phyloP scores from a whole-genome alignment of 371 early-diverging fungal species.

The Phascolomyces articulosus region DNA sequence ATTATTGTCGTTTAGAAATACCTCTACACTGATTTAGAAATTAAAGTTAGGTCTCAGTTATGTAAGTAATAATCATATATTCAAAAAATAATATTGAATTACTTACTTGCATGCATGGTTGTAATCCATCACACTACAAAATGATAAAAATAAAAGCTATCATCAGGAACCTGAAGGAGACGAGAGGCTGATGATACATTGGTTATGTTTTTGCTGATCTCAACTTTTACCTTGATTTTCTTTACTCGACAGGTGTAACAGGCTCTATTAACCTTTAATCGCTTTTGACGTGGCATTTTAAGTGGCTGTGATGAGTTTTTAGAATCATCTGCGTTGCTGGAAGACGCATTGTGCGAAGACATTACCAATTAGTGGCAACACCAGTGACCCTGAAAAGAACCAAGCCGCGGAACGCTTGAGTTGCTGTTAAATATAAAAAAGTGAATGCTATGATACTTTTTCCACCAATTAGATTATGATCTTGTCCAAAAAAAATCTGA shows the following conservation, averaged over 20 bases:
- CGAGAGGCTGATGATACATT: too few relatives aligned
- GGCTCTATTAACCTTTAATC: conserved; percentile 48
- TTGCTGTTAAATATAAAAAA: background rate
- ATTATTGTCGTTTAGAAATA: background rate
- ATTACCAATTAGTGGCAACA: conserved; percentile 6
- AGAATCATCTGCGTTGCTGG: conserved; percentile 8
- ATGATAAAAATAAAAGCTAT: background rate
- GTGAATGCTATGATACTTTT: background rate
- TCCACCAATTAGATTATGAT: too few relatives aligned
- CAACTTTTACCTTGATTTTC: conserved; percentile 47
- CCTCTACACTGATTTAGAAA: conserved; percentile 6
- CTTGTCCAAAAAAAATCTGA: too few relatives aligned
- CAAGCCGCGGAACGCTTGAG: background rate
- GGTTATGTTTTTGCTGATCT: background rate
- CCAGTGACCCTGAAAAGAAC: conserved; percentile 1
- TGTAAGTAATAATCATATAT: too few relatives aligned
- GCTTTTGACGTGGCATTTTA: conserved; percentile 31
- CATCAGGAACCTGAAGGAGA: background rate
- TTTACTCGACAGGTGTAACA: conserved; percentile 53
- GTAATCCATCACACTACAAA: conserved; percentile 54
- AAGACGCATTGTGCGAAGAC: conserved; percentile 4
- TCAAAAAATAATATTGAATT: too few relatives aligned
- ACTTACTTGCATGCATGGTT: conserved; percentile 59
- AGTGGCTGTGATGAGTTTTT: conserved; percentile 4
- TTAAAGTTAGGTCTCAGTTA: background rate